Percentiles rank a stretch among this genome's conserved stretches.
Conservation (phyloP, 2,329 filamentous ascomycete species). For the Colletotrichum sp. region DNA sequence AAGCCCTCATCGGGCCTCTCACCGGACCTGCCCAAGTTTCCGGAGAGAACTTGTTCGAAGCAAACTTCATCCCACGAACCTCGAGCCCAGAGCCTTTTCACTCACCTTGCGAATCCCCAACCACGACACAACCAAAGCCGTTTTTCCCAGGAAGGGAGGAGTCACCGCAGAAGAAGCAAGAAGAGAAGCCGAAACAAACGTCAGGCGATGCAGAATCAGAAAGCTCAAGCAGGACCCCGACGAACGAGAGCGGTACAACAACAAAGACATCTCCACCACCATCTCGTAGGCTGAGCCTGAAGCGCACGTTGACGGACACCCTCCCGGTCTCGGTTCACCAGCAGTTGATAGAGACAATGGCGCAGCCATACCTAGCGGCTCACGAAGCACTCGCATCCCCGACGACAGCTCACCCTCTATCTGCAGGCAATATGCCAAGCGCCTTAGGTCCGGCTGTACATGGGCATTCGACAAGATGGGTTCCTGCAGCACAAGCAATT, state of each 20-base stretch:
- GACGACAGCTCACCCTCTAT: slow-evolving; percentile 43
- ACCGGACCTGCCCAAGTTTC: slow-evolving; percentile 80
- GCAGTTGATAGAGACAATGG: slow-evolving; percentile 83
- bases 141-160: slow-evolving; percentile 6
- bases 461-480: slow-evolving; percentile 88
- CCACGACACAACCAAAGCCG: slow-evolving; percentile 18
- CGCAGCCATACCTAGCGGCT: slow-evolving; percentile 76
- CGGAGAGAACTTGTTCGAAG: slow-evolving; percentile 84
- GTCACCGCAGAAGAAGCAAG: neutral
- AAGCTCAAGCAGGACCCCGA: slow-evolving; percentile 58
- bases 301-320: slow-evolving; percentile 88
- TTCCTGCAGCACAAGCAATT: slow-evolving; percentile 91
- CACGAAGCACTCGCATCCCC: slow-evolving; percentile 53
- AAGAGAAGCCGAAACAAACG: slow-evolving; percentile 17
- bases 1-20: slow-evolving; percentile 61
- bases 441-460: slow-evolving; percentile 70
- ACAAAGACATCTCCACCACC: slow-evolving; percentile 57
- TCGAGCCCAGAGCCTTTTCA: slow-evolving; percentile 54
- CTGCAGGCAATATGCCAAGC: slow-evolving; percentile 47
- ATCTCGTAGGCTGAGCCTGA: slow-evolving; percentile 71
- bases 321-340: slow-evolving; percentile 76
- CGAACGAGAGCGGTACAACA: slow-evolving; percentile 60
- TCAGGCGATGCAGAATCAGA: slow-evolving; percentile 43
- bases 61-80: slow-evolving; percentile 69
- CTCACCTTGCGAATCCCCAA: slow-evolving; percentile 38